Conservation (phyloP, 129 eudicot genomes). For the Pittosporum tobira region DNA sequence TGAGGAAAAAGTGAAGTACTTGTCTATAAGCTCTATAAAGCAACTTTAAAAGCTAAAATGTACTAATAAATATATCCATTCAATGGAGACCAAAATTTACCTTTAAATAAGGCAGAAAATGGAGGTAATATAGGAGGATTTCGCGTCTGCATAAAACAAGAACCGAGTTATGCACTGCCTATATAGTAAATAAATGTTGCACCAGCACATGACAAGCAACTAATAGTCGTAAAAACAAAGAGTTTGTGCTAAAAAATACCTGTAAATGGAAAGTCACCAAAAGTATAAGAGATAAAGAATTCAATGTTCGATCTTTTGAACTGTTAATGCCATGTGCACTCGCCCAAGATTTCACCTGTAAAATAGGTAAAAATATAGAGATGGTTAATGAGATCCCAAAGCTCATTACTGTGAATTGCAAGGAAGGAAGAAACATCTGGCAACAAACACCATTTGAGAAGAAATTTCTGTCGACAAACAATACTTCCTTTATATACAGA, state of each 20-base stretch:
- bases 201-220: not conserved
- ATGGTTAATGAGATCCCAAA: conserved; percentile 9
- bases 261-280: conserved; percentile 71
- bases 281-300: conserved; percentile 57
- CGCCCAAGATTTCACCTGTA: conserved; percentile 93
- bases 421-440: conserved; percentile 6
- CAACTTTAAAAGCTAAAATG: not conserved
- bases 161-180: no score
- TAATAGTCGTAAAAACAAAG: not conserved
- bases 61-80: not conserved
- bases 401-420: not conserved
- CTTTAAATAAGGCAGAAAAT: conserved; percentile 55
- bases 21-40: not conserved
- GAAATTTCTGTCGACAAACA: no score
- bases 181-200: no score
- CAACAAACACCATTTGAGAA: no score
- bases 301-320: conserved; percentile 61
- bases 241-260: conserved; percentile 24
- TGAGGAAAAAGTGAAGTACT: not conserved
- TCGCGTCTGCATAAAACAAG: conserved; percentile 70
- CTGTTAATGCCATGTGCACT: conserved; percentile 76
- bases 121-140: conserved; percentile 67
- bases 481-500: no score
- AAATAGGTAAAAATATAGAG: not conserved
- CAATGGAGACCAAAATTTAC: conserved; percentile 20